Evolutionary conservation across 108 stramenopile species (phyloP), one percentile per base, ranked within the genome.

Genomic region (Skeletonema marinoi): DNA sequence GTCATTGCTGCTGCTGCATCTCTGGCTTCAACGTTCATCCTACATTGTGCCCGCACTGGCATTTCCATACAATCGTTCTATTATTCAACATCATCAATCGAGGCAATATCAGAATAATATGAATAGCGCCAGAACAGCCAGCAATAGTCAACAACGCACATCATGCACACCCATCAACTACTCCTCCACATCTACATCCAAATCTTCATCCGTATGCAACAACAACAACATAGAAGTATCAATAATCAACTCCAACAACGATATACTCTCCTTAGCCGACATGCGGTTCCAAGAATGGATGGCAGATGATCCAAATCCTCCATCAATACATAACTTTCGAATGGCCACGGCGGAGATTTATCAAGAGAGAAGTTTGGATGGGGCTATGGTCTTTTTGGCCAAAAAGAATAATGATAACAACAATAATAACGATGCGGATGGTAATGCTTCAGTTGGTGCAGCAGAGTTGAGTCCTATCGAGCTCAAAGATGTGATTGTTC

Each of bases 381-480:
- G 85, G n/a, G 66, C 85, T 10, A 48, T 68, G 12, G 68, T 78
- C 16, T 88, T 88, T 74, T 67, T 88, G 64, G 88, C 85, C 13
- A 70, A 19, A 32, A 48, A 68, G 42, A 8, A 36, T 9, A 36
- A 41, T 46, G 32, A 4, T 4, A 30, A 50, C 29, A 62, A 14
- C 31, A 63, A 33, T 32, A 50, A 60, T 9, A 31, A 42, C 6
- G 12, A 48, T 25, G 31, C 30, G 50, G 39, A 65, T 30, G 48
- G 13, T 13, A 13, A 13, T n/a, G 7, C 8, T 14, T 50, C 78
- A 33, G 68, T 44, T 12, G 88, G 89, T 46, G 81, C 89, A 13
- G 89, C 89, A 39, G 89, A 89, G 60, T 80, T 89, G 46, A 89
- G 86, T 66, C 87, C 87, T 11, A 77, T 87, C 39, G 89, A 89